Conservation (phyloP, 2,329 filamentous ascomycete genomes). For the Corniculantispora saksenae region DNA sequence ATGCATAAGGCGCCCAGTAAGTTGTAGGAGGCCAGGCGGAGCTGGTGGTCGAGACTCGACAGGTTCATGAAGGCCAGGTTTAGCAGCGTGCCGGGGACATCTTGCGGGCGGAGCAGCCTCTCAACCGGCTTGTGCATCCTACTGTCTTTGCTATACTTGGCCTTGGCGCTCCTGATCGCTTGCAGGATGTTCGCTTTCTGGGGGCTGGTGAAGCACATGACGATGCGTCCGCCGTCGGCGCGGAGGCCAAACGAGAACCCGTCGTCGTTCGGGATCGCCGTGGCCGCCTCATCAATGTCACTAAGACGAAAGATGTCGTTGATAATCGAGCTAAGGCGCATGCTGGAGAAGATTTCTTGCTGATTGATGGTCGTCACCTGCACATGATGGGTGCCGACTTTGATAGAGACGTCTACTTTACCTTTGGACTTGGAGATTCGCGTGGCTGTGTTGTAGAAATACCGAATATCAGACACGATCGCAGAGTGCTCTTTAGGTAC, state of each 20-base stretch:
- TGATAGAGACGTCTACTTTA: conserved; percentile 69
- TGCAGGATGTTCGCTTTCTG: conserved; percentile 65
- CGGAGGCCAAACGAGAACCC: conserved; percentile 67
- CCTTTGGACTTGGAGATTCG: conserved; percentile 68
- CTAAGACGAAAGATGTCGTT: conserved; percentile 71
- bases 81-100: conserved; percentile 68
- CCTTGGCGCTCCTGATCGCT: conserved; percentile 63
- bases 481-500: conserved; percentile 71
- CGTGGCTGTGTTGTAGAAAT: conserved; percentile 65
- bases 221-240: conserved; percentile 68
- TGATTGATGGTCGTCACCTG: conserved; percentile 70
- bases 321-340: conserved; percentile 62
- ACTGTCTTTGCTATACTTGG: conserved; percentile 64
- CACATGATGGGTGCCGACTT: conserved; percentile 68
- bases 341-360: conserved; percentile 65
- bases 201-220: conserved; percentile 71
- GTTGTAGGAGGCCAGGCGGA: conserved; percentile 68
- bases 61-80: conserved; percentile 69
- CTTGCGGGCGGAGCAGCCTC: conserved; percentile 66
- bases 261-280: conserved; percentile 64
- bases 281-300: conserved; percentile 67
- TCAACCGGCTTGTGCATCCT: conserved; percentile 63
- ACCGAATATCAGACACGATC: conserved; percentile 65
- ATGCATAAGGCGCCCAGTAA: conserved; percentile 66
- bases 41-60: conserved; percentile 59